Evolutionary conservation across 2,329 filamentous ascomycete species (phyloP).

Genomic region (Phoma sp.): DNA sequence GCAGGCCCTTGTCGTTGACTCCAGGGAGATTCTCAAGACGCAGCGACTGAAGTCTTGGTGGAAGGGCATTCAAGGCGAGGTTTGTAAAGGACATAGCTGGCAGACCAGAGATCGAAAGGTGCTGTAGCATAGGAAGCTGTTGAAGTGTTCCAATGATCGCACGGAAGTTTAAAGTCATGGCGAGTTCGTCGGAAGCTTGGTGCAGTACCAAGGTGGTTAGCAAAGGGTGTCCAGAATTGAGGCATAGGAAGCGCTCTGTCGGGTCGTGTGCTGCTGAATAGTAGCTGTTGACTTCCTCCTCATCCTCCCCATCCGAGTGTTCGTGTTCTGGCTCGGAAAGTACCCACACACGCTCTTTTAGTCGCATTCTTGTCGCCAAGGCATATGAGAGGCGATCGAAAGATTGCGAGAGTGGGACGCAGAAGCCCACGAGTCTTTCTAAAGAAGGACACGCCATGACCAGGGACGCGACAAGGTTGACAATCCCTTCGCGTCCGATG

Average conservation of each 20-base stretch:
- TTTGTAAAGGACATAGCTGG: conserved; percentile 62
- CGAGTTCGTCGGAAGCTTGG: conserved; percentile 38
- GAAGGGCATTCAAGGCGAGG: conserved; percentile 60
- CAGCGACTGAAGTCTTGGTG: conserved; percentile 56
- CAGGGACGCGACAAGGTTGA: conserved; percentile 61
- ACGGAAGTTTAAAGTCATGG: conserved; percentile 58
- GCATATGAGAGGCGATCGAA: conserved; percentile 64
- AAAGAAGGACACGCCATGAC: conserved; percentile 66
- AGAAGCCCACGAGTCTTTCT: conserved; percentile 61
- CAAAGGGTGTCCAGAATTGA: conserved; percentile 59
- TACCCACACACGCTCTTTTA: conserved; percentile 65
- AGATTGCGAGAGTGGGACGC: conserved; percentile 59
- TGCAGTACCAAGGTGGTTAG: conserved; percentile 61
- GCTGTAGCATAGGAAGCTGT: conserved; percentile 58
- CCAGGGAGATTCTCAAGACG: conserved; percentile 63
- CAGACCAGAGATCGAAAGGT: conserved; percentile 63
- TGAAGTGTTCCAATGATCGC: conserved; percentile 61
- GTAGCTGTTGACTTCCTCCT: conserved; percentile 27
- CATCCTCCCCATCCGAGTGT: conserved; percentile 44
- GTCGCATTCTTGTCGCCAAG: conserved; percentile 59
- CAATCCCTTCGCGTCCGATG: conserved; percentile 57
- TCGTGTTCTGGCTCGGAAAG: conserved; percentile 41
- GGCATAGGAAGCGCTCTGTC: conserved; percentile 60
- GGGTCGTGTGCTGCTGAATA: conserved; percentile 55
- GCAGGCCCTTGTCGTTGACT: conserved; percentile 62